phyloP scores from a whole-genome alignment of 2,329 filamentous ascomycete species.

The Aspergillus sp. region DNA sequence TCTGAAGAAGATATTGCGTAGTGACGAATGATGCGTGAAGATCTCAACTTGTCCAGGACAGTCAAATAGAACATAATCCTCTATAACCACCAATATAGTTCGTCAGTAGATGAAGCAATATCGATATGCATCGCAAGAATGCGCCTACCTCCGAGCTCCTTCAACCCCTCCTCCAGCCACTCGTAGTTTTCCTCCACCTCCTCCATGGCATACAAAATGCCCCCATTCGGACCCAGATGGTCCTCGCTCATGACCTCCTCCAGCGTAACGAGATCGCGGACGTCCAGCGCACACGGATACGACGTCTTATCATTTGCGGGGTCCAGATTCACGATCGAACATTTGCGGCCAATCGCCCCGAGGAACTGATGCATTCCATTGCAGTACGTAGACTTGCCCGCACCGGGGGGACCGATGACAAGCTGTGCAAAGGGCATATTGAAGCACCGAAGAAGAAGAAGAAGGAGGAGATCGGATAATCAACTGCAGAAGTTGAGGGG shows the following conservation, averaged over 20 bases:
- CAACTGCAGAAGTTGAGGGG: background rate
- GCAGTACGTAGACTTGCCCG: conserved; percentile 97
- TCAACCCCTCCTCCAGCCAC: conserved; percentile 81
- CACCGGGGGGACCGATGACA: conserved; percentile 88
- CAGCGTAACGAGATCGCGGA: conserved; percentile 81
- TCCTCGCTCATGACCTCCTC: conserved; percentile 96
- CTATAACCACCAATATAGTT: conserved; percentile 34
- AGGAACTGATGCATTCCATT: conserved; percentile 99
- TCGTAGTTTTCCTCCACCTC: conserved; percentile 92
- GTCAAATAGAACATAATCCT: conserved; percentile 94
- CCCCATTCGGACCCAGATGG: conserved; percentile 86
- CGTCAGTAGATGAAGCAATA: background rate
- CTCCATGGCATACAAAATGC: conserved; percentile 88
- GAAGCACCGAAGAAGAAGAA: background rate
- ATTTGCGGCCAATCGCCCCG: conserved; percentile 89
- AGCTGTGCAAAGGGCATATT: conserved; percentile 68
- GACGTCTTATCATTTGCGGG: conserved; percentile 91
- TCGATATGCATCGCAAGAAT: background rate
- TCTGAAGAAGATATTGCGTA: conserved; percentile 87
- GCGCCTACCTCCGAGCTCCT: conserved; percentile 63
- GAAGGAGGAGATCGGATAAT: background rate
- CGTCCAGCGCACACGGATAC: conserved; percentile 87
- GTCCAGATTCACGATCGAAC: conserved; percentile 93
- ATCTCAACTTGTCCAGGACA: conserved; percentile 96
- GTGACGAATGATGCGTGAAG: conserved; percentile 89